Evolutionary conservation across 2,329 filamentous ascomycete species (phyloP).

Genomic region (Colletotrichum navitas): DNA sequence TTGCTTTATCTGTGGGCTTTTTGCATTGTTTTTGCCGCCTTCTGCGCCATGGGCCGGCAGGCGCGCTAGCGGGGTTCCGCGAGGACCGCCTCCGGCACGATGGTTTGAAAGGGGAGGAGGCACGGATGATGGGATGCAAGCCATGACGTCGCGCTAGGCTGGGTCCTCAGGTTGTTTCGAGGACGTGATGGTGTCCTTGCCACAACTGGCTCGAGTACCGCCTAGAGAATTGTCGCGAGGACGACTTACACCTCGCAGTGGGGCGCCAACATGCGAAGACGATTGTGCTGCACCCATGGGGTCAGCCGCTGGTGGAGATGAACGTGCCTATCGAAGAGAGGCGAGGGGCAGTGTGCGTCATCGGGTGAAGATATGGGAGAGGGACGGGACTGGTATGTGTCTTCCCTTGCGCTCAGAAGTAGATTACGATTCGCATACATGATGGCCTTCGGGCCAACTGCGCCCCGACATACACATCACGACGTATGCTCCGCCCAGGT

Average conservation of each 20-base stretch:
- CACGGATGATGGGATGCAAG: neutral
- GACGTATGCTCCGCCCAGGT: no score
- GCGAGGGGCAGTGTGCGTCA: neutral
- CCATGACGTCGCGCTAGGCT: neutral
- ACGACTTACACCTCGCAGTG: neutral
- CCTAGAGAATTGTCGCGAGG: neutral
- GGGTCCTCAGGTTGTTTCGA: neutral
- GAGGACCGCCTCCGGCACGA: neutral
- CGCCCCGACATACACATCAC: neutral
- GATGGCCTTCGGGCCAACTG: neutral
- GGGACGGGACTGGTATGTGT: neutral
- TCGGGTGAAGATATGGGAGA: neutral
- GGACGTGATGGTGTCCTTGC: neutral
- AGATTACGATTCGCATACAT: neutral
- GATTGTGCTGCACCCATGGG: neutral
- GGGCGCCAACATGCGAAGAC: no score
- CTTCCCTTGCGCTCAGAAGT: neutral
- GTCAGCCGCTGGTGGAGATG: neutral
- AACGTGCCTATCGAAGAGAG: neutral
- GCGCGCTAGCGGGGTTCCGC: slow-evolving; percentile 9
- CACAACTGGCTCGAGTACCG: neutral
- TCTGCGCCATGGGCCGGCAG: slow-evolving; percentile 5
- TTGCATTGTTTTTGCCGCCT: neutral
- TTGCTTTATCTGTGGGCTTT: neutral
- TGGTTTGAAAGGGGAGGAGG: neutral